A percentile compares a stretch with the other conserved stretches of the same genome.
phyloP scores from a whole-genome alignment of 805 yeast species.

The Hanseniaspora vineae region DNA sequence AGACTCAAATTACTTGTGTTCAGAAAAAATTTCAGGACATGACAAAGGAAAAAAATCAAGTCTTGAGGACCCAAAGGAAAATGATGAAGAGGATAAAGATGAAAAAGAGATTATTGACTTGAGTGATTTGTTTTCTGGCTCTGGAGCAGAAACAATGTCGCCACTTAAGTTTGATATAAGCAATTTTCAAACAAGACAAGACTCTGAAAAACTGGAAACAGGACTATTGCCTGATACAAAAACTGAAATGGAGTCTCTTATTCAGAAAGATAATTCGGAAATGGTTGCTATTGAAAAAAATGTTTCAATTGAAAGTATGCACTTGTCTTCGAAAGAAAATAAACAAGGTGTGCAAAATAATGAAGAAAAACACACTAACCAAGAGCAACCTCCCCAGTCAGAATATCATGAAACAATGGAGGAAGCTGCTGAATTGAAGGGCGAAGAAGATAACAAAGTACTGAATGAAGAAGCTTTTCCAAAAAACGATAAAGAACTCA shows the following conservation, averaged over 20 bases:
- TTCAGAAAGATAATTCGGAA: too few relatives aligned
- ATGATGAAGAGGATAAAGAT: not conserved
- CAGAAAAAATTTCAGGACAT: not conserved
- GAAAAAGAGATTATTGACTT: slow-evolving; percentile 10
- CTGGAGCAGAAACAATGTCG: not conserved
- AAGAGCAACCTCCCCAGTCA: too few relatives aligned
- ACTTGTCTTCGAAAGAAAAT: too few relatives aligned
- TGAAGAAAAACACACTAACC: too few relatives aligned
- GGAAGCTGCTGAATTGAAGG: slow-evolving; percentile 10
- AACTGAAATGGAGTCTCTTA: not conserved
- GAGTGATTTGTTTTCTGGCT: slow-evolving; percentile 16
- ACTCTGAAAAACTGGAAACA: not conserved
- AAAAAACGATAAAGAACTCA: too few relatives aligned
- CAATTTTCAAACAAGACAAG: not conserved
- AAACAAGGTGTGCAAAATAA: too few relatives aligned
- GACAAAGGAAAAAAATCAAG: too few relatives aligned
- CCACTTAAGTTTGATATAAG: not conserved
- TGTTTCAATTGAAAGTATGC: too few relatives aligned
- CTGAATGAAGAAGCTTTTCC: too few relatives aligned
- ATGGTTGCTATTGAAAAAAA: too few relatives aligned
- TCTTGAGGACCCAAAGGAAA: too few relatives aligned
- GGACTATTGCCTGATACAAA: not conserved
- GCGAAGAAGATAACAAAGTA: too few relatives aligned
- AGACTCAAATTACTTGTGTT: not conserved
- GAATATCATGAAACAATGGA: slow-evolving; percentile 8